These are phyloP conservation scores for Madurella fahalii DNA, from an alignment of 2,329 filamentous ascomycete genomes.

Conservation along the genomic window DNA sequence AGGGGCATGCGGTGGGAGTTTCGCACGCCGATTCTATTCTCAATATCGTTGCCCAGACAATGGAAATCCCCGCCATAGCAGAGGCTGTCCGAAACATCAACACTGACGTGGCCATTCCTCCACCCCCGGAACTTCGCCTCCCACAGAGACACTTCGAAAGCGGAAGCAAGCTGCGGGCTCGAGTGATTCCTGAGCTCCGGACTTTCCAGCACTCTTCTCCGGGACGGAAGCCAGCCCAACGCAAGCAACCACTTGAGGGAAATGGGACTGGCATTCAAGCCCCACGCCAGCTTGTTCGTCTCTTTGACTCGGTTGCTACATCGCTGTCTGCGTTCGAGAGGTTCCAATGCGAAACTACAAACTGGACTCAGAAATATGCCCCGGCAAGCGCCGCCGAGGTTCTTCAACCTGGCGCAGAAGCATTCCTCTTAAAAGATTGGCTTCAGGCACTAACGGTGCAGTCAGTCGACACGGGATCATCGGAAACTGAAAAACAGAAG, in stretches of 20 bases:
- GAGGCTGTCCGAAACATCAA: constrained; percentile 34
- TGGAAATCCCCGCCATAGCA: constrained; percentile 37
- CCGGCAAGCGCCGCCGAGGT: constrained; percentile 66
- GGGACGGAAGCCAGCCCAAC: constrained; percentile 3
- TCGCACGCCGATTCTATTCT: constrained; percentile 42
- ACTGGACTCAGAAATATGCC: constrained; percentile 84
- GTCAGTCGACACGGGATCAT: constrained; percentile 62
- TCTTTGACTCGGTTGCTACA: constrained; percentile 57
- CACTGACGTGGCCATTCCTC: constrained; percentile 40
- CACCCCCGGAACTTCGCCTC: constrained; percentile 48
- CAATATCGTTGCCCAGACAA: constrained; percentile 30
- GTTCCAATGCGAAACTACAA: constrained; percentile 65
- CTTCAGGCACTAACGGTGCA: constrained; percentile 70
- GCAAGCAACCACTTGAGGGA: not conserved
- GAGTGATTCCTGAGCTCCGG: constrained; percentile 45
- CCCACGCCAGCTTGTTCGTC: constrained; percentile 49
- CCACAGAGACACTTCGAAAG: constrained; percentile 56
- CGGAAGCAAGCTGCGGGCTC: constrained; percentile 48
- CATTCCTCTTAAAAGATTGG: constrained; percentile 73
- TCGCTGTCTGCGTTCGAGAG: constrained; percentile 75
- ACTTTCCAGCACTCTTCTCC: constrained; percentile 9
- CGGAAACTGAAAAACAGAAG: constrained; percentile 33
- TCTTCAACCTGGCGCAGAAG: constrained; percentile 70
- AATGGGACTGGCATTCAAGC: not conserved
- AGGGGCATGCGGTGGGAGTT: constrained; percentile 44